These are phyloP conservation scores for Oryza brachyantha DNA, from an alignment of 176 grass and related monocot genomes.

Conservation along the genomic window DNA sequence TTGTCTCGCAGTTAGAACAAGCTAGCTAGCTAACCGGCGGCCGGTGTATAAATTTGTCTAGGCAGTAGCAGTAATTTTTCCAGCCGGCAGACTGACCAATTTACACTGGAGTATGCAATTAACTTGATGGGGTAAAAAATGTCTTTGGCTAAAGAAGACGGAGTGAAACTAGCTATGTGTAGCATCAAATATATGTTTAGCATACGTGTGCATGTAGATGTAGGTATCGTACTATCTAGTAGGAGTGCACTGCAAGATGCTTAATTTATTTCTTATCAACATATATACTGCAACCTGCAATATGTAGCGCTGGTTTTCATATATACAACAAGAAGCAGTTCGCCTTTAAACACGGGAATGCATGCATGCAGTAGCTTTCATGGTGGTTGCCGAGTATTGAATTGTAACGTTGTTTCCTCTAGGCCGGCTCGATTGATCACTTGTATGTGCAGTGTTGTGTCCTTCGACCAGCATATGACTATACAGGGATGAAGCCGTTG, in stretches of 20 bases:
- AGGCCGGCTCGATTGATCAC: conserved; percentile 24
- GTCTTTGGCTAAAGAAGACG: too few relatives aligned
- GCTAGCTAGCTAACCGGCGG: not conserved
- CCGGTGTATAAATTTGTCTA: too few relatives aligned
- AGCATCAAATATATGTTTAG: not conserved
- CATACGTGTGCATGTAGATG: not conserved
- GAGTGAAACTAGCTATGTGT: not conserved
- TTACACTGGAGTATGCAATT: not conserved
- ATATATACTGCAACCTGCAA: not conserved
- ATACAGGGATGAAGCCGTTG: not conserved
- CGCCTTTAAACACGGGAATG: not conserved
- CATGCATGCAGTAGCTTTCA: conserved; percentile 15
- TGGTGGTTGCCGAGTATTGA: conserved; percentile 33
- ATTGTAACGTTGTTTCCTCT: conserved; percentile 35
- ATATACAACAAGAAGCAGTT: conserved; percentile 8
- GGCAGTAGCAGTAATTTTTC: not conserved
- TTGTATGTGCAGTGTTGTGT: not conserved
- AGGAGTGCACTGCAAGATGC: too few relatives aligned
- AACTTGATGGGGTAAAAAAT: not conserved
- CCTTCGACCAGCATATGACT: not conserved
- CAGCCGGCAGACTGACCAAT: not conserved
- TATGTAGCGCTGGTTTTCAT: not conserved
- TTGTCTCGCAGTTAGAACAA: not conserved
- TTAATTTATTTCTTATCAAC: not conserved
- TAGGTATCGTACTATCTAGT: too few relatives aligned